Evolutionary conservation across 345 rosid species (phyloP).

Genomic region (Salix dunnii): DNA sequence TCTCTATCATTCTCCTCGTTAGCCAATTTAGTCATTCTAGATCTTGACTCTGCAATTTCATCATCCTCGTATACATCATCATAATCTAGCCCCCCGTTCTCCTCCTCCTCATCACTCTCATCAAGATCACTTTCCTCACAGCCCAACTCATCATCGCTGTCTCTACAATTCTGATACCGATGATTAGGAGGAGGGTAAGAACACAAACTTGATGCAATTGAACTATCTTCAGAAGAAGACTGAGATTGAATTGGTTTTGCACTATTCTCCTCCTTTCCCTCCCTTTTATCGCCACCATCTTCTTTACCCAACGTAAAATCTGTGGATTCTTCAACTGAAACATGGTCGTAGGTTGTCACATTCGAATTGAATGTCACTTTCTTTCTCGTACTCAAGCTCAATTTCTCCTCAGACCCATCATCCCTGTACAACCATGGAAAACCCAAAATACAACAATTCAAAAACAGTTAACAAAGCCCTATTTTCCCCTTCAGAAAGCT

Average conservation of each 20-base stretch:
- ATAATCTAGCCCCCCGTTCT: slow-evolving; percentile 13
- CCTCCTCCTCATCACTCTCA: slow-evolving; percentile 6
- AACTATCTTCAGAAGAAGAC: slow-evolving; percentile 47
- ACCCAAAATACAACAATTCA: neutral
- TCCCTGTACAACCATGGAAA: slow-evolving; percentile 26
- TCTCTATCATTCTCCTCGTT: slow-evolving; percentile 6
- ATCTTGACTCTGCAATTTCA: slow-evolving; percentile 1
- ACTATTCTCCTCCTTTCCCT: slow-evolving; percentile 20
- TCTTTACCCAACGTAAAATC: slow-evolving; percentile 30
- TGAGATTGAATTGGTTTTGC: slow-evolving; percentile 33
- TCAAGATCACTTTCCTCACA: slow-evolving; percentile 24
- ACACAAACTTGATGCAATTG: slow-evolving; percentile 43
- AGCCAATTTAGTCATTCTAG: neutral
- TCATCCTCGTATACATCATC: slow-evolving; percentile 10
- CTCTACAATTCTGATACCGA: slow-evolving; percentile 34
- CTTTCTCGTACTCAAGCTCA: slow-evolving; percentile 42
- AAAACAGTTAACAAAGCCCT: neutral
- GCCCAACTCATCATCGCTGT: slow-evolving; percentile 37
- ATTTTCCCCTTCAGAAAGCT: neutral
- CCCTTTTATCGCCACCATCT: slow-evolving; percentile 22
- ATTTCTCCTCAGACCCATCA: slow-evolving; percentile 44
- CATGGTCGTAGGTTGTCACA: slow-evolving; percentile 62
- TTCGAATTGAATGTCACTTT: slow-evolving; percentile 75
- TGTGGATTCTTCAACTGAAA: slow-evolving; percentile 38
- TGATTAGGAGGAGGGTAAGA: slow-evolving; percentile 58